Evolutionary conservation across 257 asterid genomes (phyloP).

Genomic region (Nicotiana paniculata): DNA sequence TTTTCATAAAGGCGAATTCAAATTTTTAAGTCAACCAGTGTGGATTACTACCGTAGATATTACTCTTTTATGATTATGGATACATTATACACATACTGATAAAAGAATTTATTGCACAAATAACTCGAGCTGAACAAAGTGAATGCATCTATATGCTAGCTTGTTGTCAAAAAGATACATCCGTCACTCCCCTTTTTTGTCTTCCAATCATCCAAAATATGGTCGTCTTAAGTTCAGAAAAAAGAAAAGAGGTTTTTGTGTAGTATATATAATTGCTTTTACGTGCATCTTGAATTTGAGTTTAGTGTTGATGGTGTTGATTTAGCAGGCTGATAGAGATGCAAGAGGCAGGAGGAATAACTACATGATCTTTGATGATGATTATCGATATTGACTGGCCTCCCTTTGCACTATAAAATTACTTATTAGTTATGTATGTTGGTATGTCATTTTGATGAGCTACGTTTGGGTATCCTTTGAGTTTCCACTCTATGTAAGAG

Average conservation of each 20-base stretch:
- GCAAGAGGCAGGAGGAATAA: slow-evolving; percentile 63
- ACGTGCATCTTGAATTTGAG: neutral
- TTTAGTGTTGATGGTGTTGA: neutral
- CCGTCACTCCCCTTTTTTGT: neutral
- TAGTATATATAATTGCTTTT: neutral
- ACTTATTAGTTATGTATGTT: neutral
- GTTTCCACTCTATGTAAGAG: neutral
- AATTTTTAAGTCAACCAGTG: neutral
- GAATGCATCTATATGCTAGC: too few relatives aligned
- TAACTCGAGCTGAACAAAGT: neutral
- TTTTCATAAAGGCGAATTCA: neutral
- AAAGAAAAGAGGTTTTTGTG: neutral
- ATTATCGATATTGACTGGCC: slow-evolving; percentile 31
- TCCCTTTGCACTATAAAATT: neutral
- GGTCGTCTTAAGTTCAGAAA: neutral
- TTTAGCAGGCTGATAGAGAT: slow-evolving; percentile 73
- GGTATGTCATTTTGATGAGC: neutral
- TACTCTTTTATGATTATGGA: neutral
- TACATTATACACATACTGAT: too few relatives aligned
- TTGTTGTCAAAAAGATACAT: neutral
- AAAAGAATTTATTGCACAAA: neutral
- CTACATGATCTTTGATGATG: slow-evolving; percentile 56
- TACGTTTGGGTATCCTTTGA: neutral
- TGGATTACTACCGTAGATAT: too few relatives aligned
- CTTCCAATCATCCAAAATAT: neutral